These are phyloP conservation scores for Saxophila tyrrhenica DNA, from an alignment of 495 filamentous ascomycete genomes.

Conservation along the genomic window DNA sequence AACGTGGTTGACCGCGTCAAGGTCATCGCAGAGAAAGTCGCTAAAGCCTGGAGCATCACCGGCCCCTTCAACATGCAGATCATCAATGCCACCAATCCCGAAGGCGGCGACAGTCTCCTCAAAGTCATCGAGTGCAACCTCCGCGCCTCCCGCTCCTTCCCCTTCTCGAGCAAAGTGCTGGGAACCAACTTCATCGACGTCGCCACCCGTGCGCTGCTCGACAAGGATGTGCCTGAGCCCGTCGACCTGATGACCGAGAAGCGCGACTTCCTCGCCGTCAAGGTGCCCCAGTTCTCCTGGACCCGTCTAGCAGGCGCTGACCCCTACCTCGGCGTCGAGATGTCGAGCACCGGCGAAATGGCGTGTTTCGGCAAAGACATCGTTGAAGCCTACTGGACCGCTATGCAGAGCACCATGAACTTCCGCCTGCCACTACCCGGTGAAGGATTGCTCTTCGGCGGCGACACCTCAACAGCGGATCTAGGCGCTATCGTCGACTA, in stretches of 20 bases:
- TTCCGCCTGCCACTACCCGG: constrained; percentile 90
- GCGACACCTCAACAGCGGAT: constrained; percentile 55
- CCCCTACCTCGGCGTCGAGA: constrained; percentile 95
- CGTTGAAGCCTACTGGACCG: constrained; percentile 94
- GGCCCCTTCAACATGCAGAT: constrained; percentile 99
- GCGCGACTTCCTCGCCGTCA: constrained; percentile 87
- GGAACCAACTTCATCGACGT: constrained; percentile 96
- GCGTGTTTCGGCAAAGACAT: constrained; percentile 95
- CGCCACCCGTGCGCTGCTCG: constrained; percentile 84
- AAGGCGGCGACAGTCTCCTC: constrained; percentile 58
- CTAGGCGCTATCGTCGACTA: constrained; percentile 70
- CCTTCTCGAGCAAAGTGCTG: constrained; percentile 93
- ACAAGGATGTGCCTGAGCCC: constrained; percentile 73
- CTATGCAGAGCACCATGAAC: constrained; percentile 96
- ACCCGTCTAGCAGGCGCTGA: constrained; percentile 96
- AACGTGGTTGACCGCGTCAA: constrained; percentile 72
- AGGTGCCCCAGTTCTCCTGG: constrained; percentile 98
- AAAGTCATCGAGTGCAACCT: constrained; percentile 99
- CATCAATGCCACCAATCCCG: constrained; percentile 71
- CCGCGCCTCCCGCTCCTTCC: constrained; percentile 93
- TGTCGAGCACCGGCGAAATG: constrained; percentile 94
- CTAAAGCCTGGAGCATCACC: constrained; percentile 92
- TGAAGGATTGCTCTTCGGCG: constrained; percentile 88
- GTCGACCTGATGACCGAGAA: constrained; percentile 79
- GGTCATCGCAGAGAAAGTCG: constrained; percentile 90